Conservation (phyloP, 305 asterid genomes). For the Ilex paraguariensis region DNA sequence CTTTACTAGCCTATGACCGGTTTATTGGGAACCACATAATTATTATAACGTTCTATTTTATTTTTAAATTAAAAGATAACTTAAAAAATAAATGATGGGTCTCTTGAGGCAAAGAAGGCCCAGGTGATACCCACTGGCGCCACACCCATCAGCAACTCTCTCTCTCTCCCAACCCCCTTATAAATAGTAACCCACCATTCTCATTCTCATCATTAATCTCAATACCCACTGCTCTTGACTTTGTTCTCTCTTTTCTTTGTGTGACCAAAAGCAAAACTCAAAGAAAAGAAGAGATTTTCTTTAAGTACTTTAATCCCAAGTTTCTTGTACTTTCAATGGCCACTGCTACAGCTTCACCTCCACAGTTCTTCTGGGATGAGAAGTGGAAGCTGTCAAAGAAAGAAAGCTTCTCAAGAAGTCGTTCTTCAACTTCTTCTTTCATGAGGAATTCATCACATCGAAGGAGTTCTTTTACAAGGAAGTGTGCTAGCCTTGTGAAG, state of each 20-base stretch:
- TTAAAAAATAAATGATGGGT: constrained; percentile 25
- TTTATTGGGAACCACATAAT: not conserved
- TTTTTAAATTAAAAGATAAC: not conserved
- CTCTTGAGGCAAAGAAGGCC: constrained; percentile 27
- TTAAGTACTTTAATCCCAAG: not conserved
- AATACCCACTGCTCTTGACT: not conserved
- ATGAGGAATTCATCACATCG: constrained; percentile 31
- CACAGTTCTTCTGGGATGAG: no score
- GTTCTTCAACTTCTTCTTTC: constrained; percentile 23
- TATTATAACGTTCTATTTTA: no score
- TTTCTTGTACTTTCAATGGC: not conserved
- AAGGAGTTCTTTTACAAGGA: constrained; percentile 71
- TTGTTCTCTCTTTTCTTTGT: not conserved
- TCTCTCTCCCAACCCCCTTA: not conserved
- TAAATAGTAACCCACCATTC: not conserved
- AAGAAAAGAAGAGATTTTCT: no score
- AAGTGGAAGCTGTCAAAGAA: no score
- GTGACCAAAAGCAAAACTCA: no score
- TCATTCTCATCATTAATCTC: not conserved
- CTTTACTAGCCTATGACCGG: constrained; percentile 14
- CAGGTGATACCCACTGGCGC: constrained; percentile 29
- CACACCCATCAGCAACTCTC: not conserved
- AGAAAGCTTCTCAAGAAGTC: constrained; percentile 31
- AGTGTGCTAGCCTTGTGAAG: constrained; percentile 73
- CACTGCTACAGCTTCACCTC: not conserved